These are phyloP conservation scores for Yarrowia sp. DNA, from an alignment of 805 yeast species.

Conservation along the genomic window DNA sequence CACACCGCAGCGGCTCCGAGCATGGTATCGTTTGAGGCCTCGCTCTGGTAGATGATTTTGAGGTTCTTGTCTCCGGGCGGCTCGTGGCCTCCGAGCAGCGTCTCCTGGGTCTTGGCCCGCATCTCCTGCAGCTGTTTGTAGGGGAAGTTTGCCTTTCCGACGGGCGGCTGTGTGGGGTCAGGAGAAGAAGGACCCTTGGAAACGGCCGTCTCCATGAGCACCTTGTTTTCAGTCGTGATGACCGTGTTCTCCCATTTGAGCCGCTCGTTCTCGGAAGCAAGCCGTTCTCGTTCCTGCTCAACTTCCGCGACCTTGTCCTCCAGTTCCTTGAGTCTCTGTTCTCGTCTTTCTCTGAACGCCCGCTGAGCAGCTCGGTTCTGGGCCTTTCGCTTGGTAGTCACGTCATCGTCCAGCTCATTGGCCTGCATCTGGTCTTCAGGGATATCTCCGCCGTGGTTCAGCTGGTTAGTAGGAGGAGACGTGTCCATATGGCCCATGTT, in stretches of 20 bases:
- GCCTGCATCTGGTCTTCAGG: conserved; percentile 23
- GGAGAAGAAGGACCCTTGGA: conserved; percentile 12
- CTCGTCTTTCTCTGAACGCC: conserved; percentile 84
- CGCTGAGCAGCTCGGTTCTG: conserved; percentile 88
- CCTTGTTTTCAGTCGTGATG: conserved; percentile 67
- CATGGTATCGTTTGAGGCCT: conserved; percentile 55
- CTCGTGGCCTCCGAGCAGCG: conserved; percentile 41
- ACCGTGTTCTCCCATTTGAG: conserved; percentile 62
- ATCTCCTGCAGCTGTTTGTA: conserved; percentile 32
- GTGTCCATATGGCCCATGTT: conserved; percentile 9
- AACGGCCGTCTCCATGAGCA: conserved; percentile 53
- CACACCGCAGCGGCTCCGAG: conserved; percentile 81
- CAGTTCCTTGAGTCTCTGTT: conserved; percentile 70
- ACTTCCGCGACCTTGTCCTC: conserved; percentile 64
- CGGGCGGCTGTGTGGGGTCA: conserved; percentile 24
- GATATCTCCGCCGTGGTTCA: not conserved
- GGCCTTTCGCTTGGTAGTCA: conserved; percentile 63
- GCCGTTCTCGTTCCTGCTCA: conserved; percentile 60
- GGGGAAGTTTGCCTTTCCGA: conserved; percentile 39
- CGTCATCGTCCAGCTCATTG: conserved; percentile 39
- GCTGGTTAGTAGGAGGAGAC: not conserved
- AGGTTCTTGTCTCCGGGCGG: conserved; percentile 41
- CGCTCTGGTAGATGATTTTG: conserved; percentile 41
- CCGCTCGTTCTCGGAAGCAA: conserved; percentile 59
- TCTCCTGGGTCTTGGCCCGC: conserved; percentile 12